phyloP scores from a whole-genome alignment of 352 stramenopile genomes.

The Phytophthora cryptogea region DNA sequence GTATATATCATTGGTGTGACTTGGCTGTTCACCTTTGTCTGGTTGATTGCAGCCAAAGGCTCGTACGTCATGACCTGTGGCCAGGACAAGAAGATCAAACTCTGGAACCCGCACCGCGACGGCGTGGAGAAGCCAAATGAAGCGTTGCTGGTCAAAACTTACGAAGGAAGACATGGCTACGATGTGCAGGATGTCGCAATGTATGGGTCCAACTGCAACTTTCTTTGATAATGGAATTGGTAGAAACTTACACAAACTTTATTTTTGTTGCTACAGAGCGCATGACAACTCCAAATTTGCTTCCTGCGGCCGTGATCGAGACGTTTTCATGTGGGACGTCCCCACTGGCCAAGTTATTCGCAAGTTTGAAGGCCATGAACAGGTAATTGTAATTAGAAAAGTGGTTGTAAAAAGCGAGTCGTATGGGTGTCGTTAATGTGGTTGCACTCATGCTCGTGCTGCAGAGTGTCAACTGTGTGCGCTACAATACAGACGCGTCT shows the following conservation, averaged over 20 bases:
- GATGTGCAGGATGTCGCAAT: slow-evolving; percentile 91
- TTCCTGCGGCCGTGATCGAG: slow-evolving; percentile 86
- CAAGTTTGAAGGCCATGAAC: slow-evolving; percentile 87
- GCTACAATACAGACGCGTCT: slow-evolving; percentile 78
- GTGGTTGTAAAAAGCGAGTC: background rate
- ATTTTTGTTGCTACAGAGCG: slow-evolving; percentile 40
- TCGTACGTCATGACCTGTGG: slow-evolving; percentile 91
- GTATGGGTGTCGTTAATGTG: background rate
- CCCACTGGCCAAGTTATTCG: slow-evolving; percentile 84
- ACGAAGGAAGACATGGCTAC: slow-evolving; percentile 86
- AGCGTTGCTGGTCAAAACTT: slow-evolving; percentile 84
- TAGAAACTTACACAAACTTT: too few relatives aligned
- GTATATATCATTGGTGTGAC: background rate
- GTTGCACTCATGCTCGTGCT: slow-evolving; percentile 1
- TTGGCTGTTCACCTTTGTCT: slow-evolving; percentile 2
- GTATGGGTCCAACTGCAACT: slow-evolving; percentile 34
- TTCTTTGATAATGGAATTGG: background rate
- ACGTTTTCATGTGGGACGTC: slow-evolving; percentile 90
- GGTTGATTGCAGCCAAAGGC: slow-evolving; percentile 61
- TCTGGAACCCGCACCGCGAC: slow-evolving; percentile 90
- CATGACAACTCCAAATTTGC: slow-evolving; percentile 88
- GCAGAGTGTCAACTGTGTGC: slow-evolving; percentile 85
- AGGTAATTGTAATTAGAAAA: slow-evolving; percentile 53
- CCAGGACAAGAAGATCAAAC: slow-evolving; percentile 84
- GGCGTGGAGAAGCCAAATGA: slow-evolving; percentile 56